phyloP scores from a whole-genome alignment of 176 grass and related monocot genomes.

The Zoysia pacifica region DNA sequence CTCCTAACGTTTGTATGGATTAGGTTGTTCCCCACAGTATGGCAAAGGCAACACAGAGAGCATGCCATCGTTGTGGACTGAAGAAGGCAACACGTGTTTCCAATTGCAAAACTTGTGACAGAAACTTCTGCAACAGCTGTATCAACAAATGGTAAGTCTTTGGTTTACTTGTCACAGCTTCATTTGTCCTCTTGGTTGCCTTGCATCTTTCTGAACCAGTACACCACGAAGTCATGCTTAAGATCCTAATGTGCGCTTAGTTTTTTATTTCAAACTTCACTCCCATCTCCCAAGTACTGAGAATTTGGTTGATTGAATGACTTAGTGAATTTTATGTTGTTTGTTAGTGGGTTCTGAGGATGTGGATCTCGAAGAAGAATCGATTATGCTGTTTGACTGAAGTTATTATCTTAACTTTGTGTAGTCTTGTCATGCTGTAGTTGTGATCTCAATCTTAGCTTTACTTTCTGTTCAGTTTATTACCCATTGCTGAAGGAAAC shows the following conservation, averaged over 20 bases:
- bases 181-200: conserved; percentile 3
- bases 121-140: conserved; percentile 82
- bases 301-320: background rate
- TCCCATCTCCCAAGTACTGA: background rate
- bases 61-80: conserved; percentile 71
- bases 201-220: conserved; percentile 16
- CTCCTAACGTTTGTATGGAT: conserved; percentile 6
- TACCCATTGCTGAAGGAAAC: background rate
- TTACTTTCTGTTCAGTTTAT: background rate
- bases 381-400: background rate
- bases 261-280: background rate
- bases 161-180: background rate
- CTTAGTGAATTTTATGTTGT: background rate
- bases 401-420: background rate
- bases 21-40: conserved; percentile 66
- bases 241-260: background rate
- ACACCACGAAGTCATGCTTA: conserved; percentile 20
- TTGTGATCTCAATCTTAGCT: background rate
- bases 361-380: background rate
- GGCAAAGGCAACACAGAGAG: conserved; percentile 46
- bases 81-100: conserved; percentile 56
- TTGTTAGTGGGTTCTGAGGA: background rate
- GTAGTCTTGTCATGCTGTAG: background rate
- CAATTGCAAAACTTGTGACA: conserved; percentile 67
- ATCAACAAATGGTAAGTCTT: conserved; percentile 70